phyloP scores from a whole-genome alignment of 2,329 filamentous ascomycete species.

The Trichoderma afroharzianum region DNA sequence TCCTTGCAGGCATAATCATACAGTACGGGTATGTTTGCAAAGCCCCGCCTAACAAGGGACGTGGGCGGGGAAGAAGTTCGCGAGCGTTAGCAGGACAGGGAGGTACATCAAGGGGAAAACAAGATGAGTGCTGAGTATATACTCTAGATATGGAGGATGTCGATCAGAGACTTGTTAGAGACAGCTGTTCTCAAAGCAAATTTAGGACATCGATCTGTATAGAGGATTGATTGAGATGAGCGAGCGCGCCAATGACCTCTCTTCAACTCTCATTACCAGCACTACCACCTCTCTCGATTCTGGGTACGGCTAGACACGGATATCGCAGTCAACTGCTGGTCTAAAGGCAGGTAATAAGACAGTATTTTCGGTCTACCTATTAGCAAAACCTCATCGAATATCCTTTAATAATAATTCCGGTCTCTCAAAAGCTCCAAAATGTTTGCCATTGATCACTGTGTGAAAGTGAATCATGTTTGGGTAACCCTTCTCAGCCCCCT shows the following conservation, averaged over 20 bases:
- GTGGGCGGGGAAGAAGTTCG: background rate
- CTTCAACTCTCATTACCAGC: background rate
- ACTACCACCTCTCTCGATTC: background rate
- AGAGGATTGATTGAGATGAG: background rate
- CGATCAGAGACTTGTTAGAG: background rate
- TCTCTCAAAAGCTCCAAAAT: background rate
- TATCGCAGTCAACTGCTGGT: background rate
- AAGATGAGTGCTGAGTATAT: too few species aligned
- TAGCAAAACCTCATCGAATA: background rate
- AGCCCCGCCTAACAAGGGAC: background rate
- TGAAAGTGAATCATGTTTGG: background rate
- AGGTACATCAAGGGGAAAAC: background rate
- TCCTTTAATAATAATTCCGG: background rate
- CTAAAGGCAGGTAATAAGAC: background rate
- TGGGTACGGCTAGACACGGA: background rate
- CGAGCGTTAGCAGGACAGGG: background rate
- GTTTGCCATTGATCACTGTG: background rate
- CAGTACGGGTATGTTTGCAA: background rate
- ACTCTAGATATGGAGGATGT: background rate
- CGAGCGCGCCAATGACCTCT: background rate
- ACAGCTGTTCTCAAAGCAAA: background rate
- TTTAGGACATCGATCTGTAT: background rate
- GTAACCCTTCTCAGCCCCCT: background rate
- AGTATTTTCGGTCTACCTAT: background rate
- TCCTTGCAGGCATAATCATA: background rate